Conservation (phyloP, 305 asterid genomes). For the Fraxinus xanthoxyloides region DNA sequence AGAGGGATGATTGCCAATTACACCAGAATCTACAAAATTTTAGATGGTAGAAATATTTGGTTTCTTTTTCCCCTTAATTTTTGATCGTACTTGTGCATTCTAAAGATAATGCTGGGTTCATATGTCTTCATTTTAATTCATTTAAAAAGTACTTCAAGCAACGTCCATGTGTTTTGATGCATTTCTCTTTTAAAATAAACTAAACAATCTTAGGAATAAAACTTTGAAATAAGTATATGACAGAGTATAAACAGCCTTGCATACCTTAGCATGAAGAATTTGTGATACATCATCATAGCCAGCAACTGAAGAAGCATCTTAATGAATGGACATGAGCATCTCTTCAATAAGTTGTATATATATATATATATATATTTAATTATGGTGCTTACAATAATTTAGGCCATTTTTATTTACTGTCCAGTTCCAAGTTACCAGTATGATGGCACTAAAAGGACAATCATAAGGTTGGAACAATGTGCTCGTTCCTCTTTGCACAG, state of each 20-base stretch:
- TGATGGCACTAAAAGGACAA: constrained; percentile 74
- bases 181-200: background rate
- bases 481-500: constrained; percentile 67
- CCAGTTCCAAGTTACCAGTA: constrained; percentile 67
- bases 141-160: background rate
- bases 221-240: background rate
- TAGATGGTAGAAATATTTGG: background rate
- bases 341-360: background rate
- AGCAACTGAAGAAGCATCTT: background rate
- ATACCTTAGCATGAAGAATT: background rate
- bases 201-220: background rate
- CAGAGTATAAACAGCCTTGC: background rate
- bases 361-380: background rate
- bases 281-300: background rate
- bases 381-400: constrained; percentile 8
- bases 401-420: constrained; percentile 19
- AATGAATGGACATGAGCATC: background rate
- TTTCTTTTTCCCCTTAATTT: background rate
- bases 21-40: background rate
- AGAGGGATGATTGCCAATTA: constrained; percentile 1
- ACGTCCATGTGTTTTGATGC: background rate
- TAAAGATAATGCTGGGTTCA: background rate
- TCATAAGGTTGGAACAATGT: constrained; percentile 80
- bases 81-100: background rate
- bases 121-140: constrained; percentile 5